Conservation (phyloP, 768 basidiomycete species). For the Tylopilus sp. region DNA sequence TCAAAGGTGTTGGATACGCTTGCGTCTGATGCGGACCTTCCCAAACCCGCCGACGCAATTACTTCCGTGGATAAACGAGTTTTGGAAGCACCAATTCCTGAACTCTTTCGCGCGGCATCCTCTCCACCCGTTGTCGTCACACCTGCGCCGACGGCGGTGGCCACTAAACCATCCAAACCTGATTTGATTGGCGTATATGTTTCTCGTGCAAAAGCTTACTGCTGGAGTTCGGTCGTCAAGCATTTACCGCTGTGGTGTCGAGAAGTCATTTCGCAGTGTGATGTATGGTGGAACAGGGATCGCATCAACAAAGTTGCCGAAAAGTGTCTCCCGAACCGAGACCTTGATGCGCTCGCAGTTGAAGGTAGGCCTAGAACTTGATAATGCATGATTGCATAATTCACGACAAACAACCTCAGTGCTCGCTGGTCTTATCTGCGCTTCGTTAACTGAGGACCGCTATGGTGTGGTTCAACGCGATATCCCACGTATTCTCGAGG, state of each 20-base stretch:
- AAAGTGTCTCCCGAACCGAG: slow-evolving; percentile 53
- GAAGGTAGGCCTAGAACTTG: slow-evolving; percentile 44
- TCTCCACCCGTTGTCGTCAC: slow-evolving; percentile 11
- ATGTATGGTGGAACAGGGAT: slow-evolving; percentile 57
- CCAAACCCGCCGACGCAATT: slow-evolving; percentile 47
- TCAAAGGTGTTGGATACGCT: slow-evolving; percentile 52
- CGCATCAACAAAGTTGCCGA: slow-evolving; percentile 52
- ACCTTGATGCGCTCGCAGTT: slow-evolving; percentile 58
- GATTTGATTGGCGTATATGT: not conserved
- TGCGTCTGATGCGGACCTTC: slow-evolving; percentile 56
- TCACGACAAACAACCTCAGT: slow-evolving; percentile 23
- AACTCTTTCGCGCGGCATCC: slow-evolving; percentile 46
- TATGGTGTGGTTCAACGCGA: slow-evolving; percentile 85
- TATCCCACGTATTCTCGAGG: slow-evolving; percentile 78
- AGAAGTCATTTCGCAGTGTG: slow-evolving; percentile 22
- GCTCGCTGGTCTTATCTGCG: slow-evolving; percentile 62
- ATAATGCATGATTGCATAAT: not conserved
- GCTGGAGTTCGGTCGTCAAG: slow-evolving; percentile 5
- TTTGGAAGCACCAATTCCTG: slow-evolving; percentile 38
- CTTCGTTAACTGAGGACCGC: slow-evolving; percentile 74
- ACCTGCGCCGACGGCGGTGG: not conserved
- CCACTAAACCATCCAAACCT: not conserved
- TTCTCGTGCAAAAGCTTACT: slow-evolving; percentile 3
- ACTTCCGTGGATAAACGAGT: slow-evolving; percentile 29
- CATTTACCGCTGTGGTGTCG: slow-evolving; percentile 33